phyloP scores from a whole-genome alignment of 352 stramenopile genomes.

The Plasmopara halstedii region DNA sequence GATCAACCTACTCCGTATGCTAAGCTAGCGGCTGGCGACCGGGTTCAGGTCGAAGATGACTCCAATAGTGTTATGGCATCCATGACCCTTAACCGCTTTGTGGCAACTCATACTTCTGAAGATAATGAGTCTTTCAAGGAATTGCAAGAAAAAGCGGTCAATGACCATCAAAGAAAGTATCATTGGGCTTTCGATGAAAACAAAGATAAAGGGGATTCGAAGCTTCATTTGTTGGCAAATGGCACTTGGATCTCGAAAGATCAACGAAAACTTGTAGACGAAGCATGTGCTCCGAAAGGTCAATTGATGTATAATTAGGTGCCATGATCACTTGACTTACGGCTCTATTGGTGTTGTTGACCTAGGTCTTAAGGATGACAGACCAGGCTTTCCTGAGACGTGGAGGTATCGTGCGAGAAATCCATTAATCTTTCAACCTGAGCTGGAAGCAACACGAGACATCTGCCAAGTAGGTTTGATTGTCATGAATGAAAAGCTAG shows the following conservation, averaged over 20 bases:
- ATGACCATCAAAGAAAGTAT: constrained; percentile 58
- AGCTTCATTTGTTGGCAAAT: constrained; percentile 60
- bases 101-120: constrained; percentile 78
- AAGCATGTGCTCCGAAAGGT: constrained; percentile 54
- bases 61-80: constrained; percentile 4
- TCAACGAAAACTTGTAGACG: constrained; percentile 48
- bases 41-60: not conserved
- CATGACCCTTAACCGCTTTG: constrained; percentile 69
- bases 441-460: constrained; percentile 39
- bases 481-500: not conserved
- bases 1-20: constrained; percentile 44
- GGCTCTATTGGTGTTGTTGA: not conserved
- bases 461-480: constrained; percentile 48
- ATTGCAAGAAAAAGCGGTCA: constrained; percentile 62
- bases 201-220: constrained; percentile 40
- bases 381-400: constrained; percentile 56
- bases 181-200: constrained; percentile 75
- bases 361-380: constrained; percentile 45
- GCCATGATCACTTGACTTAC: not conserved
- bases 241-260: constrained; percentile 70
- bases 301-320: not conserved
- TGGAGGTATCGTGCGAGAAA: constrained; percentile 75
- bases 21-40: constrained; percentile 1
- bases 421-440: constrained; percentile 67
- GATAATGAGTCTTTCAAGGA: constrained; percentile 77